Evolutionary conservation across 345 rosid species (phyloP).

Genomic region (Ailanthus altissimus): DNA sequence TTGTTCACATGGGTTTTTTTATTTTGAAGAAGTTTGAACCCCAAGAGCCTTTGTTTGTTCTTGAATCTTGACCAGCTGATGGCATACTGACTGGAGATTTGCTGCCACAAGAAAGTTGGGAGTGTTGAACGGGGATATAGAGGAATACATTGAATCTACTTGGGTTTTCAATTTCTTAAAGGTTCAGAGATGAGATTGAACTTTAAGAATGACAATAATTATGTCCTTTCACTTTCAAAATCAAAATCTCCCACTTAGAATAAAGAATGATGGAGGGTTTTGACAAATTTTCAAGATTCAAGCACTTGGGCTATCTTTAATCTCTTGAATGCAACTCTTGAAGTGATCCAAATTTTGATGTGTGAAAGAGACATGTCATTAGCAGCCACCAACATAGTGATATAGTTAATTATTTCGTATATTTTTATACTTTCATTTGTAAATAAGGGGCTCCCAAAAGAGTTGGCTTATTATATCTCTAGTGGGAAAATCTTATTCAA

Average conservation of each 20-base stretch:
- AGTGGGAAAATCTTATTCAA: no score
- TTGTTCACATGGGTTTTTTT: background rate
- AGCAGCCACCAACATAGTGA: background rate
- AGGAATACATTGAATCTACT: background rate
- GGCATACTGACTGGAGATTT: background rate
- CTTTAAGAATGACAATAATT: background rate
- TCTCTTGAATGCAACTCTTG: background rate
- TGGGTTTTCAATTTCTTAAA: no score
- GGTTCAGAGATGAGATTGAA: background rate
- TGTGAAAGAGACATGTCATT: background rate
- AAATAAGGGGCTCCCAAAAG: no score
- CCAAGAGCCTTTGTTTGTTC: background rate
- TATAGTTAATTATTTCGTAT: no score
- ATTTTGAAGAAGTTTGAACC: background rate
- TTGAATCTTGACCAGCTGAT: background rate
- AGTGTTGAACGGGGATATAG: no score
- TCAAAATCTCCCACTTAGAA: background rate
- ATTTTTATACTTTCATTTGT: no score
- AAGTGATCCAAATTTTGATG: background rate
- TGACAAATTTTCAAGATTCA: slow-evolving; percentile 14
- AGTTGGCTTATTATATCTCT: no score
- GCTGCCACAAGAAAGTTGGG: background rate
- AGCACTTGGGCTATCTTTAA: background rate
- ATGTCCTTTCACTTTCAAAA: background rate
- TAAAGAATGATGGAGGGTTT: background rate